A percentile compares a stretch with the other conserved stretches of the same genome.
Evolutionary conservation across 768 basidiomycete genomes (phyloP).

Genomic region (Russula foetens): DNA sequence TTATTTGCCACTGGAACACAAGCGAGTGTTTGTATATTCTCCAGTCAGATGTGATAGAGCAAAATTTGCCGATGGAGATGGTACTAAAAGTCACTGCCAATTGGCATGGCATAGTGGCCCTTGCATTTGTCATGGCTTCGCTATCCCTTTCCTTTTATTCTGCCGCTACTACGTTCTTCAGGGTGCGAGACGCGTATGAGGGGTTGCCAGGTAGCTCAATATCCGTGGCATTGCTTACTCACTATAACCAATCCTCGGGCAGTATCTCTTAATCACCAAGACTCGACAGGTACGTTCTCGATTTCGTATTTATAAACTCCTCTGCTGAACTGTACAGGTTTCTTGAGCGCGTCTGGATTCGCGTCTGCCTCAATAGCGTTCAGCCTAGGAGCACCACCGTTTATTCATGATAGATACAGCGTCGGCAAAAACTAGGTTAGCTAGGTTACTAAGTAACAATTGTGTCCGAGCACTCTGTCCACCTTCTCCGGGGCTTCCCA

Average conservation of each 20-base stretch:
- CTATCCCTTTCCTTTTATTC: conserved; percentile 43
- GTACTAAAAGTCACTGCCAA: conserved; percentile 37
- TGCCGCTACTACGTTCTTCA: conserved; percentile 42
- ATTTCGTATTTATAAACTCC: not conserved
- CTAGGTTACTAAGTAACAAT: too few relatives aligned
- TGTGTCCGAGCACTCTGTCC: too few relatives aligned
- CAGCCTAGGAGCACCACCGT: too few relatives aligned
- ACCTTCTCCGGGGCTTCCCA: too few relatives aligned
- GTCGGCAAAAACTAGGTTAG: too few relatives aligned
- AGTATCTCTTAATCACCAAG: conserved; percentile 39
- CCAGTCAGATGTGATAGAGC: too few relatives aligned
- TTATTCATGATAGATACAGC: too few relatives aligned
- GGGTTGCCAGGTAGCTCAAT: conserved; percentile 31
- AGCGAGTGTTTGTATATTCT: too few relatives aligned
- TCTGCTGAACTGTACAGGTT: conserved; percentile 29
- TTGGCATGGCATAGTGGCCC: conserved; percentile 42
- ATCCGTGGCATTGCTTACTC: not conserved
- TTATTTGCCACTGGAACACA: too few relatives aligned
- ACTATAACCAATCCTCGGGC: conserved; percentile 28
- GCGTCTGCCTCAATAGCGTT: too few relatives aligned
- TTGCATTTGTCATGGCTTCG: conserved; percentile 42
- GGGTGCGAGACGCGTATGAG: conserved; percentile 39
- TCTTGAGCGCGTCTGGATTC: conserved; percentile 48
- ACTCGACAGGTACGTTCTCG: conserved; percentile 36
- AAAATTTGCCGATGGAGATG: too few relatives aligned